These are phyloP conservation scores for Lumnitzera littorea DNA, from an alignment of 345 rosid genomes.

Conservation along the genomic window DNA sequence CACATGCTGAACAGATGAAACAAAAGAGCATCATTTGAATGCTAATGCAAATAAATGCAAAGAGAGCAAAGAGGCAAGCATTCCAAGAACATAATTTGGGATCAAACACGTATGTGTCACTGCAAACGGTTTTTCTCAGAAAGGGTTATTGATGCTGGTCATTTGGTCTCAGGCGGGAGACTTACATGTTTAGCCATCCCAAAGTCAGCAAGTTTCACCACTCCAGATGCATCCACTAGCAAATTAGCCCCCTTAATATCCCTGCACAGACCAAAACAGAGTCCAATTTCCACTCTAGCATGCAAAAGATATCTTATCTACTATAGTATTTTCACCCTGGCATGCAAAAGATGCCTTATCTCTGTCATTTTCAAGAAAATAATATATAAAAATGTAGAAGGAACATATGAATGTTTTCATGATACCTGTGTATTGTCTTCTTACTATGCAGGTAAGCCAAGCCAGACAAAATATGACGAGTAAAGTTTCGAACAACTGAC, in stretches of 20 bases:
- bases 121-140: too few species aligned
- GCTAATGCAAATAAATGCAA: too few species aligned
- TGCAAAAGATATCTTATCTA: too few species aligned
- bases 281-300: too few species aligned
- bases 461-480: slow-evolving; percentile 91
- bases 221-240: slow-evolving; percentile 93
- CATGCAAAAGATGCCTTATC: too few species aligned
- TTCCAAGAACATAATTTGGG: too few species aligned
- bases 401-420: background rate
- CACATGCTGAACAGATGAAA: too few species aligned
- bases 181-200: slow-evolving; percentile 99
- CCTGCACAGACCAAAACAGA: slow-evolving; percentile 28
- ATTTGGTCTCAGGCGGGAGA: background rate
- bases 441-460: slow-evolving; percentile 79
- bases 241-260: slow-evolving; percentile 98
- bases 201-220: slow-evolving; percentile 93
- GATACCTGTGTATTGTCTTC: slow-evolving; percentile 90
- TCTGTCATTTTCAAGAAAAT: background rate
- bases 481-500: slow-evolving; percentile 78
- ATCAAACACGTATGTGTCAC: too few species aligned
- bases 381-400: slow-evolving; percentile 4
- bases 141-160: background rate
- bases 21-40: too few species aligned
- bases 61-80: too few species aligned
- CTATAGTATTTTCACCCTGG: too few species aligned